Conservation (phyloP, 768 basidiomycete genomes). For the Suillus placidus region DNA sequence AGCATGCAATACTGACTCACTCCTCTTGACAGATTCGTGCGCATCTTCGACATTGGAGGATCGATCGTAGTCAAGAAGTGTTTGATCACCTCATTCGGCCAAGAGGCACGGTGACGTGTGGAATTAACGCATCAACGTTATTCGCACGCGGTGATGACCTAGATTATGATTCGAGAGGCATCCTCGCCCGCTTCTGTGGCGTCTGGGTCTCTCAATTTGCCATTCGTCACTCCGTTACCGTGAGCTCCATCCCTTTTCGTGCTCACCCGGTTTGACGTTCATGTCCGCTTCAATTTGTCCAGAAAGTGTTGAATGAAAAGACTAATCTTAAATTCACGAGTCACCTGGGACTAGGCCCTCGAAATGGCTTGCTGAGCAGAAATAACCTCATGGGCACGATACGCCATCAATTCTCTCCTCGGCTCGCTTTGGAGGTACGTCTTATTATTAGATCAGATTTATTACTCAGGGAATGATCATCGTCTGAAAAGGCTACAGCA, state of each 20-base stretch:
- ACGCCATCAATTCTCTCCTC: constrained; percentile 76
- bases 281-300: constrained; percentile 20
- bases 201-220: constrained; percentile 38
- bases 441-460: constrained; percentile 20
- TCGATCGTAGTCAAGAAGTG: constrained; percentile 39
- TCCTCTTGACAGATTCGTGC: constrained; percentile 44
- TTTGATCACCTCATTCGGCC: constrained; percentile 46
- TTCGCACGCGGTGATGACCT: constrained; percentile 41
- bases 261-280: constrained; percentile 18
- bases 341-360: constrained; percentile 33
- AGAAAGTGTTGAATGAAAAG: constrained; percentile 53
- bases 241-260: constrained; percentile 27
- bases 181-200: constrained; percentile 40
- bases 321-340: constrained; percentile 47
- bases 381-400: constrained; percentile 68
- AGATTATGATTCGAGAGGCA: constrained; percentile 24
- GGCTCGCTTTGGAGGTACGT: constrained; percentile 49
- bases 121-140: constrained; percentile 52
- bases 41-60: constrained; percentile 43
- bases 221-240: constrained; percentile 49
- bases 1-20: neutral
- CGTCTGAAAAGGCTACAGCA: constrained; percentile 38
- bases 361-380: constrained; percentile 21
- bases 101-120: constrained; percentile 46
- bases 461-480: constrained; percentile 11